phyloP scores from a whole-genome alignment of 2,329 filamentous ascomycete genomes.

The Sporothrix sp. region DNA sequence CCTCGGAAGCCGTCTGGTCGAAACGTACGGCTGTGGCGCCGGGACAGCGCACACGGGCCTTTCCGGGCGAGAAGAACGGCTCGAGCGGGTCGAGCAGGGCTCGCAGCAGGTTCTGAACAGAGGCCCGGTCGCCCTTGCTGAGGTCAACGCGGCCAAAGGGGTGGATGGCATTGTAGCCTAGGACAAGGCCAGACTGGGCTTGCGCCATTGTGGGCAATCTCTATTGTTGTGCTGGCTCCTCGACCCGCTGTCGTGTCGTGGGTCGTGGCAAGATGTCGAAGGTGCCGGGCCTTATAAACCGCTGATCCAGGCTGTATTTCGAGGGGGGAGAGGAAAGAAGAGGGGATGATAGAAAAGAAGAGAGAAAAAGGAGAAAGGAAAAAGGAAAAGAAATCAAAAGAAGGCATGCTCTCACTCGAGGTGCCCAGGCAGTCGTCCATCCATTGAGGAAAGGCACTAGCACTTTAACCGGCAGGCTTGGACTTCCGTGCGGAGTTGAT shows the following conservation, averaged over 20 bases:
- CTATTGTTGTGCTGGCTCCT: background rate
- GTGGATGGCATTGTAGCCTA: slow-evolving; percentile 45
- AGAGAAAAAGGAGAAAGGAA: no score
- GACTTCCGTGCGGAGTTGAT: no score
- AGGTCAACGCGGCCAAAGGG: slow-evolving; percentile 46
- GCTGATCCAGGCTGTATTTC: no score
- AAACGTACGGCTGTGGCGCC: slow-evolving; percentile 67
- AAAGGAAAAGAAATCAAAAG: background rate
- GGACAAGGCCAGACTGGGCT: slow-evolving; percentile 26
- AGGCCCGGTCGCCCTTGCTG: slow-evolving; percentile 33
- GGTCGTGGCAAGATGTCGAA: no score
- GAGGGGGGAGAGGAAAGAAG: background rate
- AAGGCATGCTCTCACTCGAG: no score
- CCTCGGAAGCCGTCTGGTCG: slow-evolving; percentile 65
- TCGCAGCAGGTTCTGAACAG: slow-evolving; percentile 51
- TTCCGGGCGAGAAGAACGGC: slow-evolving; percentile 59
- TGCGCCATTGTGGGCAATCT: slow-evolving; percentile 15
- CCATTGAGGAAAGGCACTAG: no score
- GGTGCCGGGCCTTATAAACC: no score
- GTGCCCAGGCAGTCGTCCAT: no score
- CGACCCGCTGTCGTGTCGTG: no score
- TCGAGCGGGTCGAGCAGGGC: slow-evolving; percentile 61
- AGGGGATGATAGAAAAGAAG: background rate
- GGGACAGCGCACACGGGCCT: slow-evolving; percentile 55
- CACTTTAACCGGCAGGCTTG: no score